A percentile compares a stretch with the other conserved stretches of the same genome.
These are phyloP conservation scores for Prasinococcaceae sp. DNA, from an alignment of 139 green algal species.

Conservation along the genomic window DNA sequence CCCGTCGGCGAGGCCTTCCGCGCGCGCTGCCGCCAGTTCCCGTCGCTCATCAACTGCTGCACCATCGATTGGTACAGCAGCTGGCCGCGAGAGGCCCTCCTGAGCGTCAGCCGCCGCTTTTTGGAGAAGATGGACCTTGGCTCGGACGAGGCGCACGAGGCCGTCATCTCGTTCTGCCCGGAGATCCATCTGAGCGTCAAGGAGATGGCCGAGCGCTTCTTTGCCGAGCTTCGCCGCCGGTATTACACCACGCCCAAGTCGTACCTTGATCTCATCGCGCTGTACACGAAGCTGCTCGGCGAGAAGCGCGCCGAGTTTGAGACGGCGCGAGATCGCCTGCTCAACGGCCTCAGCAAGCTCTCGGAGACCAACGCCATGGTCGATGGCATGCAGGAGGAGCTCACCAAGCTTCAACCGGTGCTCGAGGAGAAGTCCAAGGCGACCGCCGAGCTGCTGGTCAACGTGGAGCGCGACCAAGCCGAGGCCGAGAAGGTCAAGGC, in stretches of 20 bases:
- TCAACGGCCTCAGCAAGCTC: constrained; percentile 68
- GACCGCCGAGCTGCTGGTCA: constrained; percentile 49
- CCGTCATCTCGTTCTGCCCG: constrained; percentile 17
- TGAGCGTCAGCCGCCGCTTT: constrained; percentile 44
- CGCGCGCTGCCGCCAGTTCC: constrained; percentile 53
- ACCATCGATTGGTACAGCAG: constrained; percentile 71
- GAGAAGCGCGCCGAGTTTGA: constrained; percentile 33
- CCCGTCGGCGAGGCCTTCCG: constrained; percentile 64
- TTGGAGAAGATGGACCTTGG: constrained; percentile 45
- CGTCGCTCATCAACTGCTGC: constrained; percentile 65
- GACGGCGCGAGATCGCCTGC: constrained; percentile 41
- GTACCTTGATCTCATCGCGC: constrained; percentile 67
- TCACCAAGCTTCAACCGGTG: constrained; percentile 52
- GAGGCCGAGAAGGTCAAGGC: constrained; percentile 53
- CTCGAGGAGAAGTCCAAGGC: constrained; percentile 51
- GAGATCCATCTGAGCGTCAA: constrained; percentile 20
- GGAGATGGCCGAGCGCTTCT: constrained; percentile 13
- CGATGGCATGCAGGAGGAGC: constrained; percentile 55
- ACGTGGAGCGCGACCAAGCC: constrained; percentile 48
- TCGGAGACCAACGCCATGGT: constrained; percentile 60
- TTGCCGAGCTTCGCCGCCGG: constrained; percentile 17
- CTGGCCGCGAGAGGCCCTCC: constrained; percentile 36
- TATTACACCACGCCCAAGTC: constrained; percentile 72
- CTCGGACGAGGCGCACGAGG: constrained; percentile 22
- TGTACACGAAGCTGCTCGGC: constrained; percentile 38